phyloP scores from a whole-genome alignment of 2,329 filamentous ascomycete genomes.

The Verticillium klebahnii region DNA sequence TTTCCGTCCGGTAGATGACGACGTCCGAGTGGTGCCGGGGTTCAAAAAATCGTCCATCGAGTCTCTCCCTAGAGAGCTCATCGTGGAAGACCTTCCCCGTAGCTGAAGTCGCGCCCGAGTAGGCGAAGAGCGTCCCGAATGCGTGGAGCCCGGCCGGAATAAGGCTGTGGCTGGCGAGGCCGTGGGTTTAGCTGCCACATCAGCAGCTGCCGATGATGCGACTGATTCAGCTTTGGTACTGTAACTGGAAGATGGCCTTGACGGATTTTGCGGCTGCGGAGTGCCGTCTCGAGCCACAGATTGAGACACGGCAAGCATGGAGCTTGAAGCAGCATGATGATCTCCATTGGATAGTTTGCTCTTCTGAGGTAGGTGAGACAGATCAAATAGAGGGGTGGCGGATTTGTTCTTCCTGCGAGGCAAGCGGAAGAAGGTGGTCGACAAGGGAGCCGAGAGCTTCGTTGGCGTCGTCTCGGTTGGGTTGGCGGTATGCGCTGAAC shows the following conservation, averaged over 20 bases:
- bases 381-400: constrained; percentile 73
- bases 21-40: constrained; percentile 67
- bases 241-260: constrained; percentile 11
- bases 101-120: constrained; percentile 55
- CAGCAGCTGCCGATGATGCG: constrained; percentile 25
- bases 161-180: constrained; percentile 44
- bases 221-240: constrained; percentile 8
- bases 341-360: constrained; percentile 35
- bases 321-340: constrained; percentile 31
- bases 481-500: constrained; percentile 60
- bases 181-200: constrained; percentile 24
- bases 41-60: constrained; percentile 67
- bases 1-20: constrained; percentile 84
- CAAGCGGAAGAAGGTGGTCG: constrained; percentile 75
- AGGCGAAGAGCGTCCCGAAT: constrained; percentile 64
- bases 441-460: constrained; percentile 46
- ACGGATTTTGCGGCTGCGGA: constrained; percentile 5
- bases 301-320: constrained; percentile 32
- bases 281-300: constrained; percentile 6
- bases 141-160: constrained; percentile 42
- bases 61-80: constrained; percentile 73
- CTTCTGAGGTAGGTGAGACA: constrained; percentile 79
- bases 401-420: constrained; percentile 72
- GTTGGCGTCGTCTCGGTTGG: constrained; percentile 52
- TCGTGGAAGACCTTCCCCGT: constrained; percentile 80